phyloP scores from a whole-genome alignment of 2,329 filamentous ascomycete genomes.

The Curvularia verruculosa region DNA sequence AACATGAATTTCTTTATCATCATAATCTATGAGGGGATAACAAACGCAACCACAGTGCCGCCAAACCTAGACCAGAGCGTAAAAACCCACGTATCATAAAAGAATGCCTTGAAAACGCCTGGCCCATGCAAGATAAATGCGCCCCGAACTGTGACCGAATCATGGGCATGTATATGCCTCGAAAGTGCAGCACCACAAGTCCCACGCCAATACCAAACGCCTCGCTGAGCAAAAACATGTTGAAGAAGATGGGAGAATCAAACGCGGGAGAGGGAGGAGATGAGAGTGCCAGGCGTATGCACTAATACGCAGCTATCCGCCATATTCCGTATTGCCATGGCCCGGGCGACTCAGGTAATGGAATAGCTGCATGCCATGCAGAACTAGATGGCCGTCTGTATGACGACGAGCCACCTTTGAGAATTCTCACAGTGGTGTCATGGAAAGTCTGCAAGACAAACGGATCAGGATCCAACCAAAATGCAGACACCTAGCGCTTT shows the following conservation, averaged over 20 bases:
- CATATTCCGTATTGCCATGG: not conserved
- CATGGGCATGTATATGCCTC: not conserved
- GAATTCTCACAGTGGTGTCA: not conserved
- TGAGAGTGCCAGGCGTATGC: constrained; percentile 9
- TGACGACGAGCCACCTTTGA: constrained; percentile 2
- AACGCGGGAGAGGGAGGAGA: not conserved
- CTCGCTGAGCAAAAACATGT: constrained; percentile 26
- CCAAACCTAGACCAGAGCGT: not conserved
- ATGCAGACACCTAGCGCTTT: constrained; percentile 11
- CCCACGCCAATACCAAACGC: constrained; percentile 27
- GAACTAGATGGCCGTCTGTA: not conserved
- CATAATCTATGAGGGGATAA: not conserved
- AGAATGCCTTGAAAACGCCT: constrained; percentile 7
- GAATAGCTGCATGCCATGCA: not conserved
- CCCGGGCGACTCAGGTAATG: not conserved
- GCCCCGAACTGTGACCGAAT: constrained; percentile 9
- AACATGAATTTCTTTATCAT: not conserved
- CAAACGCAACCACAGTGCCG: not conserved
- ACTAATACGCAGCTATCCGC: constrained; percentile 7
- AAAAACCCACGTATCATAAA: not conserved
- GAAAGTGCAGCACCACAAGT: constrained; percentile 10
- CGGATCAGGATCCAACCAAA: not conserved
- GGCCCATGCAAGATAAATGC: constrained; percentile 27
- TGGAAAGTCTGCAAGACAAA: not conserved
- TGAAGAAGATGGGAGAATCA: constrained; percentile 9